Evolutionary conservation across 192 early-diverging fungal species (phyloP).

Genomic region (Jimgerdemannia flammicorona): DNA sequence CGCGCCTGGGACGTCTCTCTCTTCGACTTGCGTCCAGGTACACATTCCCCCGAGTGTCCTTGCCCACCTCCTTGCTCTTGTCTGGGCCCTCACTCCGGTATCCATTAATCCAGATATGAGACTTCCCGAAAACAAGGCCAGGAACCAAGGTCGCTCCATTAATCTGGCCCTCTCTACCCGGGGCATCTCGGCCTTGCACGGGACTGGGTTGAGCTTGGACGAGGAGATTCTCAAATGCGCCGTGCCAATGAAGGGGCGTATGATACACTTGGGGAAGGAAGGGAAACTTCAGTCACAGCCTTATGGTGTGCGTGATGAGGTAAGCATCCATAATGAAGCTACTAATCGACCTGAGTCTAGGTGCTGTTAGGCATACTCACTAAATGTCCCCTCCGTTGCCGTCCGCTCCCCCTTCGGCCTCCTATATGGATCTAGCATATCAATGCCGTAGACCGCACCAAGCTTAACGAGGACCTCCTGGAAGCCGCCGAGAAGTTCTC

Average conservation of each 20-base stretch:
- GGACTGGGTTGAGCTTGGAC: conserved; percentile 64
- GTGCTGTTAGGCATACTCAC: neutral
- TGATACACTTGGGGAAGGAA: conserved; percentile 75
- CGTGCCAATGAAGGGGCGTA: conserved; percentile 90
- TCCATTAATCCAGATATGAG: conserved; percentile 48
- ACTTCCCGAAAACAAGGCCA: conserved; percentile 48
- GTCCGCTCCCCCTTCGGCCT: neutral
- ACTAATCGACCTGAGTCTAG: neutral
- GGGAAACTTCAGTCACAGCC: conserved; percentile 72
- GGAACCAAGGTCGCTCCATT: conserved; percentile 73
- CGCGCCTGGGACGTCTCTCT: conserved; percentile 87
- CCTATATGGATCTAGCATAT: conserved; percentile 58
- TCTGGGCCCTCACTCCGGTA: neutral
- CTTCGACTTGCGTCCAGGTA: conserved; percentile 82
- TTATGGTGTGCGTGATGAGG: conserved; percentile 87
- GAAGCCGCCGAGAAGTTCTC: conserved; percentile 60
- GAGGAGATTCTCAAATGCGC: conserved; percentile 59
- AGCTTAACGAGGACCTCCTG: conserved; percentile 79
- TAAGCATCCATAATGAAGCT: conserved; percentile 19
- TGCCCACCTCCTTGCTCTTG: neutral
- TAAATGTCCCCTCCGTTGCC: neutral
- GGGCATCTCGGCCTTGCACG: conserved; percentile 78
- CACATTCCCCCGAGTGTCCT: neutral
- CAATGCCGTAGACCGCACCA: conserved; percentile 88
- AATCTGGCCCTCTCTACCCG: conserved; percentile 90